These are phyloP conservation scores for Vigna radiata DNA, from an alignment of 306 rosid genomes.

Conservation along the genomic window DNA sequence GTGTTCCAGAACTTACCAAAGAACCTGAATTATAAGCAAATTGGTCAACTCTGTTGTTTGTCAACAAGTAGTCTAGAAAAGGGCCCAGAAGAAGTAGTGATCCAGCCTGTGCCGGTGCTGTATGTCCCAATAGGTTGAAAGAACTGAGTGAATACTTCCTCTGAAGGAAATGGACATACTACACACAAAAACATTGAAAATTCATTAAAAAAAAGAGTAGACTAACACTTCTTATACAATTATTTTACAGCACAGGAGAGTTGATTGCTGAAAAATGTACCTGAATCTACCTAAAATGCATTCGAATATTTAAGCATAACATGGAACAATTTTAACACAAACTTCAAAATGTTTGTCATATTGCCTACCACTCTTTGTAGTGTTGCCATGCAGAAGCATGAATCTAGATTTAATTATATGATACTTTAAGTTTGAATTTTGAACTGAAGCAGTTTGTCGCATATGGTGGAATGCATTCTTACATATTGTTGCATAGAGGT, in stretches of 20 bases:
- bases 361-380: constrained; percentile 16
- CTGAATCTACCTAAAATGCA: neutral
- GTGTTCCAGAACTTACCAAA: constrained; percentile 55
- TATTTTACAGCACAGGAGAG: neutral
- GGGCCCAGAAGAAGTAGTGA: constrained; percentile 76
- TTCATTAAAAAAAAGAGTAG: constrained; percentile 17
- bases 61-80: constrained; percentile 86
- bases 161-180: constrained; percentile 93
- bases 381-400: neutral
- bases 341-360: constrained; percentile 14
- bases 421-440: constrained; percentile 1
- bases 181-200: constrained; percentile 48
- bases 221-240: neutral
- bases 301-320: constrained; percentile 1
- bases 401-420: constrained; percentile 1
- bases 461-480: constrained; percentile 43
- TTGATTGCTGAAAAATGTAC: neutral
- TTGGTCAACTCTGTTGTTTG: constrained; percentile 67
- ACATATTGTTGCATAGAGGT: constrained; percentile 85
- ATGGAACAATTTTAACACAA: neutral
- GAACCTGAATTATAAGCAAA: constrained; percentile 58
- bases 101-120: constrained; percentile 91
- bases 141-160: constrained; percentile 87
- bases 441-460: neutral
- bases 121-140: constrained; percentile 90